Evolutionary conservation across 805 yeast species (phyloP), one percentile per base, ranked within the genome.

Genomic region (Ascoidea rubescens): DNA sequence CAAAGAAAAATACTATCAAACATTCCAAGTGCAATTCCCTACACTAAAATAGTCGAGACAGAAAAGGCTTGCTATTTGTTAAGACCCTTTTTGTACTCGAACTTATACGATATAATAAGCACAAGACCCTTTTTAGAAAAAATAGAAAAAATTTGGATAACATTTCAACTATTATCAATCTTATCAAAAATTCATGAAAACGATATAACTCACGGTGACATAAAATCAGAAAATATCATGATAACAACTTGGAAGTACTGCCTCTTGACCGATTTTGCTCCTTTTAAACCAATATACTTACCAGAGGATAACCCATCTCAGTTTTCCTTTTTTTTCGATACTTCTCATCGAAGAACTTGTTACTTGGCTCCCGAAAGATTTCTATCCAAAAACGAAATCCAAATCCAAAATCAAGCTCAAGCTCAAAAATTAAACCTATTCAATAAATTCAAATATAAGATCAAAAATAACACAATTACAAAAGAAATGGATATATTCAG

Each of bases 321-420:
- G 56, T 93, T 86, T 60, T 80, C 93, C 0, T 93, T 91, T 62
- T 93, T 83, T 65, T 93, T 90, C 63, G 98, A 93, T 67, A 87
- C 91, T 2, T 85, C 95, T 1, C 87, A 80, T 62, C 72, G 97
- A 57, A 74, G 96, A 59, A 77, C 80, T 2, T 93, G 99, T 65
- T 91, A 91, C 64, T 65, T 93, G 47, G 98, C 99, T 0, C 99
- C 99, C 0, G 99, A 93, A 63, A 70, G 99, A 57, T 91, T 93
- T 60, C 55, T 48, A 55, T 65, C 60, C 55, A 59, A 60, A 5
- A 55, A 53, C 33, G 59, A 61, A 33, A 53, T 53, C 43, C 21
- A 51, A 52, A 6, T 44, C 49, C 4, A 28, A 48, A 5, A 54
- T 55, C 28, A 21, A 21, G 28, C 28, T 21, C 28, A 21, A 21